Conservation (phyloP, 306 rosid species). For the Sesbania bispinosa region DNA sequence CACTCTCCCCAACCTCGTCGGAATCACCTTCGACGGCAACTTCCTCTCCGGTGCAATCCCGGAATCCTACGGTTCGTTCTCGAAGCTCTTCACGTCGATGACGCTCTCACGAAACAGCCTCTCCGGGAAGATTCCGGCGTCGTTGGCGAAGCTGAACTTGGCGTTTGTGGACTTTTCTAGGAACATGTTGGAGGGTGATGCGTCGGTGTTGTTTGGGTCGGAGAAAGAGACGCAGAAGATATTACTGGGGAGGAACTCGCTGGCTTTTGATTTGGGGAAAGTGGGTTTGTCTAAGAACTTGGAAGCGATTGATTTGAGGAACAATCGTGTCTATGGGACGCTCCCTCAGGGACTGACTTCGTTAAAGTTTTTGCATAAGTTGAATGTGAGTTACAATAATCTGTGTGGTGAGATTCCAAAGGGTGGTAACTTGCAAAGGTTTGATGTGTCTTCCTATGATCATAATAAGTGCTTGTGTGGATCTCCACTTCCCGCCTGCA, state of each 20-base stretch:
- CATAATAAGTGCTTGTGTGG: conserved; percentile 34
- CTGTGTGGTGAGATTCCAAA: conserved; percentile 31
- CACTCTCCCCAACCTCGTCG: conserved; percentile 22
- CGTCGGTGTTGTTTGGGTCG: conserved; percentile 25
- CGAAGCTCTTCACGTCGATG: not conserved
- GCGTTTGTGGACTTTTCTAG: conserved; percentile 3
- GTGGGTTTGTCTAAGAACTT: conserved; percentile 11
- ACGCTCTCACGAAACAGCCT: conserved; percentile 1
- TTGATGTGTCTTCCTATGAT: not conserved
- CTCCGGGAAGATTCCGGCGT: conserved; percentile 26
- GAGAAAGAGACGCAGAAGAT: conserved; percentile 17
- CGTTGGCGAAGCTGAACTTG: conserved; percentile 19
- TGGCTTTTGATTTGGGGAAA: conserved; percentile 29
- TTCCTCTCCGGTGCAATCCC: conserved; percentile 22
- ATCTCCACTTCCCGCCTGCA: conserved; percentile 21
- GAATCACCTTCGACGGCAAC: conserved; percentile 23
- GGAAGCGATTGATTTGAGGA: conserved; percentile 13
- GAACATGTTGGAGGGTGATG: conserved; percentile 32
- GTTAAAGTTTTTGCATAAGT: not conserved
- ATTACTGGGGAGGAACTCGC: not conserved
- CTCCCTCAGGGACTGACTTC: conserved; percentile 6
- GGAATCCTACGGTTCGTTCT: conserved; percentile 19
- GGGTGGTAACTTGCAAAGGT: conserved; percentile 23
- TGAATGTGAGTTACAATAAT: conserved; percentile 29
- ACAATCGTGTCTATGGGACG: conserved; percentile 19